These are phyloP conservation scores for Termitomyces sp. DNA, from an alignment of 768 basidiomycete species.

Conservation along the genomic window DNA sequence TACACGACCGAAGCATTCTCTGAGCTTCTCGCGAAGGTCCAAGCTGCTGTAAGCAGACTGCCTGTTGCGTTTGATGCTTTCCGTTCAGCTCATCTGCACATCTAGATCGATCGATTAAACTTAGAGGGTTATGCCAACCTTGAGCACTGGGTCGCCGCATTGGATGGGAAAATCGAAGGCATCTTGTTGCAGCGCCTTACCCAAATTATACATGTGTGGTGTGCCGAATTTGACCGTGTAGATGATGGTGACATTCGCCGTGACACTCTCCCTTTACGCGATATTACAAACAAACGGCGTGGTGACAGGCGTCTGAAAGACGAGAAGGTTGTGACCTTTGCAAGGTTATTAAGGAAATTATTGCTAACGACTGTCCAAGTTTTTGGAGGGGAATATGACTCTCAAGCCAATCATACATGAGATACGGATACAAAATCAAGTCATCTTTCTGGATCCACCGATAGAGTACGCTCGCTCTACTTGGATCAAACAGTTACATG, in stretches of 20 bases:
- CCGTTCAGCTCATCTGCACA: neutral
- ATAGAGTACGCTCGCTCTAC: slow-evolving; percentile 89
- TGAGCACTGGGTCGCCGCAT: slow-evolving; percentile 84
- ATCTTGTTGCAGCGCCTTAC: slow-evolving; percentile 72
- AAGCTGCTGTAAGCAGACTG: slow-evolving; percentile 64
- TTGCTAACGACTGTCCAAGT: slow-evolving; percentile 30
- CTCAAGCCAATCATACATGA: slow-evolving; percentile 90
- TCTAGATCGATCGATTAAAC: slow-evolving; percentile 87
- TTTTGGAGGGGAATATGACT: slow-evolving; percentile 66
- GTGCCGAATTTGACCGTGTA: slow-evolving; percentile 72
- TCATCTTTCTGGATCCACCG: slow-evolving; percentile 97
- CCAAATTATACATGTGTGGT: slow-evolving; percentile 83
- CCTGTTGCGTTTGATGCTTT: neutral
- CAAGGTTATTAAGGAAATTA: neutral
- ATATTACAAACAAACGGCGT: slow-evolving; percentile 58
- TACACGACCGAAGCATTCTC: slow-evolving; percentile 83
- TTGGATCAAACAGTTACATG: slow-evolving; percentile 87
- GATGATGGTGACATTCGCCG: slow-evolving; percentile 65
- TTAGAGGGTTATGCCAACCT: slow-evolving; percentile 94
- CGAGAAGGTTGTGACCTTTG: slow-evolving; percentile 54
- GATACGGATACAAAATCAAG: slow-evolving; percentile 97
- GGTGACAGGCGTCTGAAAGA: slow-evolving; percentile 69
- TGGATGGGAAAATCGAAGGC: slow-evolving; percentile 77
- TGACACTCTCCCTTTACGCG: slow-evolving; percentile 43
- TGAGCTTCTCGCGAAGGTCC: slow-evolving; percentile 70